Evolutionary conservation across 2,329 filamentous ascomycete genomes (phyloP).

Genomic region (Aspergillus sojae): DNA sequence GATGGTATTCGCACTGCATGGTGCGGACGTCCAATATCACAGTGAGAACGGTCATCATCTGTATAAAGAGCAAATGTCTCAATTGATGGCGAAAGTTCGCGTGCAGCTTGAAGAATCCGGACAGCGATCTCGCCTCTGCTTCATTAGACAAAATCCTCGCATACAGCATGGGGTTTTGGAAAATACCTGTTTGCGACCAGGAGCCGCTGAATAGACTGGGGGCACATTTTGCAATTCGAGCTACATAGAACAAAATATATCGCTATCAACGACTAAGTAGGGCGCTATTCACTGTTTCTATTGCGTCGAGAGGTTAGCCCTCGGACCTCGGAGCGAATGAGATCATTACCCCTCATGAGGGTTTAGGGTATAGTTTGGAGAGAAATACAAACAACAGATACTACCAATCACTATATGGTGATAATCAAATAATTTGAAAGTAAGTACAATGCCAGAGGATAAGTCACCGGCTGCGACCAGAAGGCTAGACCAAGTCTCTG

Average conservation of each 20-base stretch:
- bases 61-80: constrained; percentile 61
- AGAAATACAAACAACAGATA: constrained; percentile 1
- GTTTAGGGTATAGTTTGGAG: constrained; percentile 1
- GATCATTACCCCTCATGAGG: constrained; percentile 19
- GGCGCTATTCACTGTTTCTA: not conserved
- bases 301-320: constrained; percentile 1
- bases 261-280: no score
- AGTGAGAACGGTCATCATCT: constrained; percentile 58
- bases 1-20: constrained; percentile 56
- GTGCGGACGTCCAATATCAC: constrained; percentile 49
- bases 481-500: constrained; percentile 52
- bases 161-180: not conserved
- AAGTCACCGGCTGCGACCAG: constrained; percentile 38
- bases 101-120: constrained; percentile 61
- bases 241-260: not conserved
- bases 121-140: constrained; percentile 65
- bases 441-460: constrained; percentile 18
- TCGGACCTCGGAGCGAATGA: constrained; percentile 23
- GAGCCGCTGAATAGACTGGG: constrained; percentile 49
- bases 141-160: not conserved
- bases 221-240: constrained; percentile 5
- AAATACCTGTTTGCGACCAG: constrained; percentile 57
- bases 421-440: not conserved
- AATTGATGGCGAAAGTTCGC: constrained; percentile 54
- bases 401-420: not conserved